Evolutionary conservation across 192 early-diverging fungal species (phyloP).

Genomic region (Entomortierella lignicola): DNA sequence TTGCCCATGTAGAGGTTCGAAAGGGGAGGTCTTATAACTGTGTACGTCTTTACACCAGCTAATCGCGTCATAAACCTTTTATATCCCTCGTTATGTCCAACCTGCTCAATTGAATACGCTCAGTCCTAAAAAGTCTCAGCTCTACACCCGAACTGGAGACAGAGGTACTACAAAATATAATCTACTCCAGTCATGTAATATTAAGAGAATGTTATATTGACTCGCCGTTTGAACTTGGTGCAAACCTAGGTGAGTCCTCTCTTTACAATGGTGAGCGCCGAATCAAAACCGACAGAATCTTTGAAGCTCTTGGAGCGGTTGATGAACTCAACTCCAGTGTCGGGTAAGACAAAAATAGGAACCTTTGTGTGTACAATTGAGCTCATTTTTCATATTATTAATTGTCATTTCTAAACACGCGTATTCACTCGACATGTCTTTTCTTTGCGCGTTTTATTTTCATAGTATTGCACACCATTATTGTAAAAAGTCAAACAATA

Average conservation of each 20-base stretch:
- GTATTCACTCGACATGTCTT: neutral
- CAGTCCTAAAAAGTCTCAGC: conserved; percentile 64
- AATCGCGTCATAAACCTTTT: neutral
- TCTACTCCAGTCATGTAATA: neutral
- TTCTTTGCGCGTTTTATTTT: neutral
- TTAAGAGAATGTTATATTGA: neutral
- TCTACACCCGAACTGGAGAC: conserved; percentile 97
- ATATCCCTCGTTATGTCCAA: neutral
- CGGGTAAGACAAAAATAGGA: conserved; percentile 31
- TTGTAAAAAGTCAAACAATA: conserved; percentile 54
- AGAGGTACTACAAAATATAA: conserved; percentile 55
- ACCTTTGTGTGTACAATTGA: too few relatives aligned
- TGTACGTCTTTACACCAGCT: too few relatives aligned
- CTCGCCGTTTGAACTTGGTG: neutral
- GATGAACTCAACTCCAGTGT: conserved; percentile 60
- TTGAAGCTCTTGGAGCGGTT: conserved; percentile 84
- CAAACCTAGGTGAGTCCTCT: conserved; percentile 76
- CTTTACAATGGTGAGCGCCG: conserved; percentile 92
- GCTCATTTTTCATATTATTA: neutral
- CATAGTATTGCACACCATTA: conserved; percentile 57
- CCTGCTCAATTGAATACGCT: neutral
- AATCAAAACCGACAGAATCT: conserved; percentile 87
- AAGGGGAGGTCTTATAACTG: too few relatives aligned
- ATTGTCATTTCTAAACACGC: neutral
- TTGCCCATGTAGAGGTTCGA: neutral